phyloP scores from a whole-genome alignment of 2,329 filamentous ascomycete species.

The Stemphylium lycopersici region DNA sequence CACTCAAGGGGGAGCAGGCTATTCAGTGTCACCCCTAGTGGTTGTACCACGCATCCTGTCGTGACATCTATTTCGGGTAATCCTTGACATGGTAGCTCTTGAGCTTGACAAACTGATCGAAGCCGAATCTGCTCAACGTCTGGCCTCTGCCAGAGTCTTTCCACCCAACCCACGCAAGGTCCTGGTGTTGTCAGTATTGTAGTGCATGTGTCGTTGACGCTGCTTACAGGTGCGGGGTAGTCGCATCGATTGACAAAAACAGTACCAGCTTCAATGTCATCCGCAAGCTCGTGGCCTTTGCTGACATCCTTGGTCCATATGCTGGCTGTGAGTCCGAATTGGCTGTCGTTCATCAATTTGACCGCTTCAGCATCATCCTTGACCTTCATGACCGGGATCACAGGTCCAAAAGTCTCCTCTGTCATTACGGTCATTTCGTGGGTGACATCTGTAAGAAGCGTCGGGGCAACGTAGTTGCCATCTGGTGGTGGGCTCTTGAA shows the following conservation, averaged over 20 bases:
- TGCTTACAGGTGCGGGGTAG: slow-evolving; percentile 84
- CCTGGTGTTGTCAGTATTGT: slow-evolving; percentile 57
- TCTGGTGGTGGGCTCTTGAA: slow-evolving; percentile 75
- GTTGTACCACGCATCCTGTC: slow-evolving; percentile 20
- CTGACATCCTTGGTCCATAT: slow-evolving; percentile 92
- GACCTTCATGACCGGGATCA: slow-evolving; percentile 90
- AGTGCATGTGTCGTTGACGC: not conserved
- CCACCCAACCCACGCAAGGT: slow-evolving; percentile 96
- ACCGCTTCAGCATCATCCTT: slow-evolving; percentile 81
- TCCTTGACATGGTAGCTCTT: slow-evolving; percentile 97
- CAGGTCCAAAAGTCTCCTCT: slow-evolving; percentile 92
- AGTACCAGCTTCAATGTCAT: slow-evolving; percentile 87
- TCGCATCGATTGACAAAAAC: slow-evolving; percentile 96
- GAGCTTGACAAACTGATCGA: slow-evolving; percentile 93
- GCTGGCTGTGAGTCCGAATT: slow-evolving; percentile 93
- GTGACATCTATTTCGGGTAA: slow-evolving; percentile 60
- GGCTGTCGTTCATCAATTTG: slow-evolving; percentile 88
- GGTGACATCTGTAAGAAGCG: slow-evolving; percentile 76
- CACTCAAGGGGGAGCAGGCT: slow-evolving; percentile 22
- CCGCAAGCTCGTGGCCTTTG: slow-evolving; percentile 75
- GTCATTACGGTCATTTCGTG: slow-evolving; percentile 89
- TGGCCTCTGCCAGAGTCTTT: slow-evolving; percentile 95
- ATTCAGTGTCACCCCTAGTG: slow-evolving; percentile 14
- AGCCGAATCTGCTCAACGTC: slow-evolving; percentile 87
- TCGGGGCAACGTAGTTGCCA: slow-evolving; percentile 89